phyloP scores from a whole-genome alignment of 768 basidiomycete species.

The Lyophyllum atratum region DNA sequence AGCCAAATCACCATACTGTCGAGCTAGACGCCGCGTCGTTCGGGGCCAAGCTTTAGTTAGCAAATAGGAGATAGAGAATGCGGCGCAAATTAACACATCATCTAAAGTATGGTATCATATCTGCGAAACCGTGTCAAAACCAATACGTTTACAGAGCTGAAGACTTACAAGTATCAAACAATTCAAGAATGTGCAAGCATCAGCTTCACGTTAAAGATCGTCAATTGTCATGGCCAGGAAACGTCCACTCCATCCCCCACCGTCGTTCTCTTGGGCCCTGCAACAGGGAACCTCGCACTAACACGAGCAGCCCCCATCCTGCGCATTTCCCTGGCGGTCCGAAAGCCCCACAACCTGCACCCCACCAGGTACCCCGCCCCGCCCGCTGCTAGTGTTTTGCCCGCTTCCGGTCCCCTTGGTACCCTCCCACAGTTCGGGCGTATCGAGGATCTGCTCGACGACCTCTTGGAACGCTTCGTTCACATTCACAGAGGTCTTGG shows the following conservation, averaged over 20 bases:
- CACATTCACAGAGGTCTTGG: constrained; percentile 88
- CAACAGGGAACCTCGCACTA: constrained; percentile 11
- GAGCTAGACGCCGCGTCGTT: too few species aligned
- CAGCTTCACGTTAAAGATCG: not conserved
- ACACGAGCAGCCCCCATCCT: constrained; percentile 31
- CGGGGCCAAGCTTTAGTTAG: not conserved
- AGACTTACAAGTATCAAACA: not conserved
- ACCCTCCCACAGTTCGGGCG: constrained; percentile 75
- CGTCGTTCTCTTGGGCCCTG: not conserved
- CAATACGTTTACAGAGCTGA: not conserved
- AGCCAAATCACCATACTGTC: too few species aligned
- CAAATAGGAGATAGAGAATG: not conserved
- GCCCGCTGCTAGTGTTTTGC: constrained; percentile 39
- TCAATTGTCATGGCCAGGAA: not conserved
- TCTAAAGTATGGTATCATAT: not conserved
- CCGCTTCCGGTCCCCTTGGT: constrained; percentile 25
- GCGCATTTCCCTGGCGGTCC: constrained; percentile 19
- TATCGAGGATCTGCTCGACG: constrained; percentile 81
- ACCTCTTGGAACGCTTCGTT: constrained; percentile 72
- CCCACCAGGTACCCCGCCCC: constrained; percentile 52
- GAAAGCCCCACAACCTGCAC: constrained; percentile 45
- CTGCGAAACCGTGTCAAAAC: not conserved
- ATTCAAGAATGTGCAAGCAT: not conserved
- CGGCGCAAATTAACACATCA: not conserved
- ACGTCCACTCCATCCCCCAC: not conserved